These are phyloP conservation scores for Candida gorgasii DNA, from an alignment of 805 yeast species.

Conservation along the genomic window DNA sequence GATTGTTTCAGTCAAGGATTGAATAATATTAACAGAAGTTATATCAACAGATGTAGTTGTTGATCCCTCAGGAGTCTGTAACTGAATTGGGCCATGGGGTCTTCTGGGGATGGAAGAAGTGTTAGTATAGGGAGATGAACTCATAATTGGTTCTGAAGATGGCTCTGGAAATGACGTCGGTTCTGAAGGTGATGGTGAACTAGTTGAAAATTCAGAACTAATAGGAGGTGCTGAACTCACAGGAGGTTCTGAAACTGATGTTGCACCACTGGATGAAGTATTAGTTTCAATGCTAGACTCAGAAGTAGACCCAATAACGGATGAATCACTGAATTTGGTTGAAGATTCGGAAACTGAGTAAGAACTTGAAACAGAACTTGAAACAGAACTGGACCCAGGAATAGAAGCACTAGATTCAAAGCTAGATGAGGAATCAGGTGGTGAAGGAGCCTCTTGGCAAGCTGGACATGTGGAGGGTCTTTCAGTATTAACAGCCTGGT, in stretches of 20 bases:
- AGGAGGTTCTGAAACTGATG: background rate
- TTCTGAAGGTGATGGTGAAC: background rate
- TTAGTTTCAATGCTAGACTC: too few relatives aligned
- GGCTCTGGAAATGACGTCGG: constrained; percentile 3
- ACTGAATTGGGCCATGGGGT: background rate
- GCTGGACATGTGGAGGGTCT: constrained; percentile 22
- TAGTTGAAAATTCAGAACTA: background rate
- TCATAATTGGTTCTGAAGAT: constrained; percentile 14
- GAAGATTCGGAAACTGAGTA: constrained; percentile 5
- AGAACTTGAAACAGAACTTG: background rate
- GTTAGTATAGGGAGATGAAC: constrained; percentile 12
- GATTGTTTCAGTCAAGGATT: constrained; percentile 1
- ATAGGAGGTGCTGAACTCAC: background rate
- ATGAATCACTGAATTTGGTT: constrained; percentile 1
- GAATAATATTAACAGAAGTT: background rate
- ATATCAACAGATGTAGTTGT: constrained; percentile 2
- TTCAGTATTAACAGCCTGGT: constrained; percentile 20
- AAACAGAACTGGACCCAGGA: constrained; percentile 5
- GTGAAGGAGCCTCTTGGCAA: constrained; percentile 18
- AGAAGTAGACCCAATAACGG: too few relatives aligned
- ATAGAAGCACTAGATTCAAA: background rate
- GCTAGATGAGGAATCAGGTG: constrained; percentile 5
- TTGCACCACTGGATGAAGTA: too few relatives aligned
- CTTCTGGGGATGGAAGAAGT: background rate
- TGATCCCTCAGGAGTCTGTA: background rate